A percentile compares a stretch with the other conserved stretches of the same genome.
These are phyloP conservation scores for Tuber melanosporum DNA, from an alignment of 495 filamentous ascomycete species.

Conservation along the genomic window DNA sequence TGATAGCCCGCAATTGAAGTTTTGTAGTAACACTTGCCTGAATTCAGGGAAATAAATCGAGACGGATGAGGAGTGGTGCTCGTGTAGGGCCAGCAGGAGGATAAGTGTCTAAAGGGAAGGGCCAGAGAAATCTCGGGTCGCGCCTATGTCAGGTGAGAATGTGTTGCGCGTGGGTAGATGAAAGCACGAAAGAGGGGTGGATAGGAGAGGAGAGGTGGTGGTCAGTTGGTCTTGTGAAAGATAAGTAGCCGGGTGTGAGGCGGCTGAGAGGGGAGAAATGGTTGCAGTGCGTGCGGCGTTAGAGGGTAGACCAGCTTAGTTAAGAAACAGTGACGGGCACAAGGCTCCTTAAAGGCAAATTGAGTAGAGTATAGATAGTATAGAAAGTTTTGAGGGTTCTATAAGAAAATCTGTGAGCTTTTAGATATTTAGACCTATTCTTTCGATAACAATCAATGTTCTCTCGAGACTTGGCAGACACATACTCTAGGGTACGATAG, in stretches of 20 bases:
- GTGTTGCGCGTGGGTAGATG: slow-evolving; percentile 20
- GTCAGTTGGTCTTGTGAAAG: not conserved
- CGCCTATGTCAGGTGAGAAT: slow-evolving; percentile 34
- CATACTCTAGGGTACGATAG: not conserved
- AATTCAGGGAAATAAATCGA: not conserved
- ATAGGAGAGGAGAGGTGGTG: slow-evolving; percentile 2
- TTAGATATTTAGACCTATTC: not conserved
- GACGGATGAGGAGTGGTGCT: not conserved
- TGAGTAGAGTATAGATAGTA: not conserved
- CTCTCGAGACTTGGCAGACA: not conserved
- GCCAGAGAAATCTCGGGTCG: slow-evolving; percentile 23
- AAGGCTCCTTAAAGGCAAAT: not conserved
- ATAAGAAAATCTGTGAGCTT: not conserved
- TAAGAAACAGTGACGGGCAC: not conserved
- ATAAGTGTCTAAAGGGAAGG: slow-evolving; percentile 15
- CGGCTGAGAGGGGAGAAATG: slow-evolving; percentile 8
- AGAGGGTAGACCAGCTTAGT: slow-evolving; percentile 14
- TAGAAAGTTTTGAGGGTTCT: not conserved
- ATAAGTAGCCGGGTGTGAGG: not conserved
- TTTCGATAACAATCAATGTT: not conserved
- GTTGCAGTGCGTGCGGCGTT: slow-evolving; percentile 28
- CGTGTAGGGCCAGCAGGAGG: not conserved
- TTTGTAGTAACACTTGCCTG: not conserved
- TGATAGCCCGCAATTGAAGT: not conserved
- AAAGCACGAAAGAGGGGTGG: slow-evolving; percentile 33